phyloP scores from a whole-genome alignment of 2,329 filamentous ascomycete genomes.

The Byssothecium circinans region DNA sequence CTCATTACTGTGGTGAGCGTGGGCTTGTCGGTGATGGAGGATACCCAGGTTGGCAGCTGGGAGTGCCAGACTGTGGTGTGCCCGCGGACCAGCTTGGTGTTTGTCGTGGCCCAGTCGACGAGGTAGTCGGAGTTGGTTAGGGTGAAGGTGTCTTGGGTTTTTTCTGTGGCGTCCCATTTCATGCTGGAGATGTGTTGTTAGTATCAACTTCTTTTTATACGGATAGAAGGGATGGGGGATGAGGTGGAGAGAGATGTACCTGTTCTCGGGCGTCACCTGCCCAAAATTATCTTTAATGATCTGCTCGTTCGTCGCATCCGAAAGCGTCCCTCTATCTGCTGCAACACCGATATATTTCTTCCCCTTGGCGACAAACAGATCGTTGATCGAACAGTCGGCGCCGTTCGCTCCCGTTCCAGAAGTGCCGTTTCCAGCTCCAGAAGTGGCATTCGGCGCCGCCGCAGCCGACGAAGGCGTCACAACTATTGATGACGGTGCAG shows the following conservation, averaged over 20 bases:
- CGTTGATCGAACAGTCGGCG: constrained; percentile 49
- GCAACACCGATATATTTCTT: constrained; percentile 70
- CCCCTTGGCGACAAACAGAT: constrained; percentile 61
- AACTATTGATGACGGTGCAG: neutral
- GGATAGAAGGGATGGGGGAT: neutral
- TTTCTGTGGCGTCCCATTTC: constrained; percentile 66
- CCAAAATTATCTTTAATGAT: constrained; percentile 65
- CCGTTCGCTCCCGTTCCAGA: constrained; percentile 18
- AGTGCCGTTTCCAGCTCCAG: constrained; percentile 3
- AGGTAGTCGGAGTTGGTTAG: constrained; percentile 61
- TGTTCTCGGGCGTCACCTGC: constrained; percentile 67
- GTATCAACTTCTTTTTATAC: neutral
- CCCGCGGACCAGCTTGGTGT: constrained; percentile 62
- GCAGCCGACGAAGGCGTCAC: constrained; percentile 9
- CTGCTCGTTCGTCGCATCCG: constrained; percentile 53
- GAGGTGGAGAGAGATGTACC: constrained; percentile 11
- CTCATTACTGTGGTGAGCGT: constrained; percentile 60
- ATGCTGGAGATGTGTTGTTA: constrained; percentile 46
- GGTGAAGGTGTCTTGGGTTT: constrained; percentile 55
- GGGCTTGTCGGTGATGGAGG: constrained; percentile 54
- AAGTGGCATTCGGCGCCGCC: constrained; percentile 4
- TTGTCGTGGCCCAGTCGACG: constrained; percentile 60
- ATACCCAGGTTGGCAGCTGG: constrained; percentile 59
- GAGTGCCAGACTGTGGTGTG: constrained; percentile 68
- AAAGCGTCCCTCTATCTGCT: constrained; percentile 58